Base-by-base conservation (phyloP, 2,329 filamentous ascomycete genomes). In the Teratosphaeriaceae sp. region DNA sequence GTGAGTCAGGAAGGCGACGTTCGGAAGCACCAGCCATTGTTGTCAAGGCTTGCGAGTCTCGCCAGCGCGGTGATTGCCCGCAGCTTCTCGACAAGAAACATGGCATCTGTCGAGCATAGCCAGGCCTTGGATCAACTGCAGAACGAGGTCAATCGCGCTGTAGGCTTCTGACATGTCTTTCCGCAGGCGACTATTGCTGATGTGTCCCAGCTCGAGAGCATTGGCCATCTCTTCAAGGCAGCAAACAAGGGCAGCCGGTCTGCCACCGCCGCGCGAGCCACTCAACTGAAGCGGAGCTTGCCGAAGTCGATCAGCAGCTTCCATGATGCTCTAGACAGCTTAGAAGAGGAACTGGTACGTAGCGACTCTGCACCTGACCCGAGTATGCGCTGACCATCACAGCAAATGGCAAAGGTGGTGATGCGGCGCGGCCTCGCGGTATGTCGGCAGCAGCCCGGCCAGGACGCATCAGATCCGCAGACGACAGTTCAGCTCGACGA, bases 271-370 rank as follows among this genome's bases (percentile, higher is more conserved):
- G 58, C 58, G 2, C 57, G 59, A 40, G 51, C 57, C 21, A 44
- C 50, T n/a, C 54, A 66, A 47, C 60, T 67, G 39, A 62, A 59
- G 43, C 51, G 59, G 22, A 46, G 56, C 12, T 48, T 75, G 12
- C 65, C 70, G 2, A 55, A 53, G 13, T 68, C 68, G 21, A 58
- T 63, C 13, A 59, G 62, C 24, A 59, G 65, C 49, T 75, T 71
- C 47, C 69, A 76, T 51, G 64, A 71, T 36, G 66, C 68, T n/a
- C 65, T 75, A n/a, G 72, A 76, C 56, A 62, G 68, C 44, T 62
- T 76, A 12, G 71, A 74, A 51, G 62, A 63, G 34, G 65, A 74
- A 41, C 54, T 75, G 30, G 65, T 68, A 51, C 16, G 40, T 30
- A 9, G 5, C 8, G 23, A 23, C 15, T 24, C 8, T 11, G 11